Conservation (phyloP, 1,284 basidiomycete genomes). For the Leccinum ponderosum region DNA sequence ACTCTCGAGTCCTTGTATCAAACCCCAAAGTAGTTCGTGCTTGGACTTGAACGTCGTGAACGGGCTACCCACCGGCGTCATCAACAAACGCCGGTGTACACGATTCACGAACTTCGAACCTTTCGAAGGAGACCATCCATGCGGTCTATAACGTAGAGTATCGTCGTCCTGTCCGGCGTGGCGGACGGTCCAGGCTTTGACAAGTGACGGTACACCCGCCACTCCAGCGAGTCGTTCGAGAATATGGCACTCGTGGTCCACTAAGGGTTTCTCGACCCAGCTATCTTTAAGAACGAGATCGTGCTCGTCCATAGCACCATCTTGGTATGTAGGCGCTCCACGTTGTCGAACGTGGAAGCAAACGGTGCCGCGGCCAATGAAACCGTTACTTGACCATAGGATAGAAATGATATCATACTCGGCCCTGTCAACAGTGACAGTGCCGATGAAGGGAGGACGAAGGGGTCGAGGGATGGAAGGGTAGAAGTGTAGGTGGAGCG, state of each 20-base stretch:
- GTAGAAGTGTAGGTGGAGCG: too few species aligned
- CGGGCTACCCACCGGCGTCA: not conserved
- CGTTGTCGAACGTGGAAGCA: too few species aligned
- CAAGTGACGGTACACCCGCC: not conserved
- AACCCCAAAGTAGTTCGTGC: not conserved
- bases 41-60: not conserved
- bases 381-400: too few species aligned
- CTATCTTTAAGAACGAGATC: too few species aligned
- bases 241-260: not conserved
- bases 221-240: not conserved
- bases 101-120: not conserved
- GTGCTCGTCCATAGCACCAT: too few species aligned
- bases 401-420: too few species aligned
- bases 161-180: not conserved
- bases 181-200: not conserved
- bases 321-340: not conserved
- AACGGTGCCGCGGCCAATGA: too few species aligned
- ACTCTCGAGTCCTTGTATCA: not conserved
- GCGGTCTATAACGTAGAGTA: not conserved
- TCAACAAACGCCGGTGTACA: not conserved
- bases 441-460: too few species aligned
- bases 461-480: too few species aligned
- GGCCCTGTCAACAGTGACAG: too few species aligned
- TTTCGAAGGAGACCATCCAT: not conserved
- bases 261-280: too few species aligned